Conservation (phyloP, 805 yeast species). For the Metschnikowia reukaufii region DNA sequence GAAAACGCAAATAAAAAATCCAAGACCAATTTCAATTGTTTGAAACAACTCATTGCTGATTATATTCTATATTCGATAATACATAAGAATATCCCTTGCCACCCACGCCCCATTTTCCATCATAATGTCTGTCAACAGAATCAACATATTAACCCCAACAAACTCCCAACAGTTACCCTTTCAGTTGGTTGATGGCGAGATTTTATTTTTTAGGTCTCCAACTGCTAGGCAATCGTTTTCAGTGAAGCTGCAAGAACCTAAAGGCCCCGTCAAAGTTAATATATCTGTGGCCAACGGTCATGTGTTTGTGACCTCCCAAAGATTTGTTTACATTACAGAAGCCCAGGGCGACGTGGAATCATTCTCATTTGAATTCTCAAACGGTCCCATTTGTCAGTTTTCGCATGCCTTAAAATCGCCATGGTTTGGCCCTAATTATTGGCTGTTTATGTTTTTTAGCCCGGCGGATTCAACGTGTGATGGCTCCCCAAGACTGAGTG, state of each 20-base stretch:
- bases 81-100: too few species aligned
- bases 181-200: conserved; percentile 17
- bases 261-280: conserved; percentile 17
- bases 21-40: too few species aligned
- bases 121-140: conserved; percentile 18
- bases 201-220: conserved; percentile 15
- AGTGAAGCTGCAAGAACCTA: conserved; percentile 23
- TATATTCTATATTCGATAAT: too few species aligned
- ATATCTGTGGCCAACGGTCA: conserved; percentile 40
- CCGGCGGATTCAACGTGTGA: conserved; percentile 35
- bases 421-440: conserved; percentile 55
- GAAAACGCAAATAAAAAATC: too few species aligned
- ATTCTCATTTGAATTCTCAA: conserved; percentile 37
- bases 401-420: conserved; percentile 46
- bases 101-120: conserved; percentile 2
- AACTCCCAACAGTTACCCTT: conserved; percentile 18
- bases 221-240: conserved; percentile 31
- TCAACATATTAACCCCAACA: conserved; percentile 2
- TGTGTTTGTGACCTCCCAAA: conserved; percentile 40
- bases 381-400: conserved; percentile 31
- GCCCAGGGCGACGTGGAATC: conserved; percentile 44
- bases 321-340: conserved; percentile 41
- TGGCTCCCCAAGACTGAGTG: conserved; percentile 40
- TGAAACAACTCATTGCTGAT: too few species aligned
- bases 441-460: conserved; percentile 43